Evolutionary conservation across 352 stramenopile species (phyloP).

Genomic region (Phytopythium litorale): DNA sequence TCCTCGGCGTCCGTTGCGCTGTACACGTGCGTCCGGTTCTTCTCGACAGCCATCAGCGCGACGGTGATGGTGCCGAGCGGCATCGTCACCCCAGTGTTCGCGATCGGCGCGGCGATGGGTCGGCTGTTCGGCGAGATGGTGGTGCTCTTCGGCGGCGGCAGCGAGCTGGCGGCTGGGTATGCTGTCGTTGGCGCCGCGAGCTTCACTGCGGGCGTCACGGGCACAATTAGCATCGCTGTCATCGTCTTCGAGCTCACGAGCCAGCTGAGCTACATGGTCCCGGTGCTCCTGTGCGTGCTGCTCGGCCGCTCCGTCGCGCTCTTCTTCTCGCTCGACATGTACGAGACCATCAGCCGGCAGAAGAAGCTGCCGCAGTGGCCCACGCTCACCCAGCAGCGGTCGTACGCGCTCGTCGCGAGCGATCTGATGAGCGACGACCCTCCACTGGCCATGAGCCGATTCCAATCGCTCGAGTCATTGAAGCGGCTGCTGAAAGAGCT

Average conservation of each 20-base stretch:
- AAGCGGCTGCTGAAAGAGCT: constrained; percentile 36
- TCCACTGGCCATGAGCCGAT: constrained; percentile 38
- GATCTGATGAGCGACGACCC: constrained; percentile 65
- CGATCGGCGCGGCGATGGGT: constrained; percentile 83
- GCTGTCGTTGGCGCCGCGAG: constrained; percentile 77
- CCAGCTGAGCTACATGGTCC: constrained; percentile 89
- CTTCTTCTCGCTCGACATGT: constrained; percentile 79
- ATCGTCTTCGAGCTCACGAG: constrained; percentile 88
- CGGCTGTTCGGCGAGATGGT: constrained; percentile 88
- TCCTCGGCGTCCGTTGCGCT: constrained; percentile 54
- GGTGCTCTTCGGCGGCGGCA: constrained; percentile 43
- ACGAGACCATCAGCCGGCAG: constrained; percentile 77
- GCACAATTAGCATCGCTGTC: constrained; percentile 75
- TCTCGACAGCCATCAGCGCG: constrained; percentile 70
- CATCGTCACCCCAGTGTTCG: constrained; percentile 91
- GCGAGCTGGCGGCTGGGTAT: constrained; percentile 61
- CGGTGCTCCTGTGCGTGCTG: constrained; percentile 77
- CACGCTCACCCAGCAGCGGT: constrained; percentile 72
- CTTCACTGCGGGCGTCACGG: constrained; percentile 77
- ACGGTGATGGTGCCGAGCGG: constrained; percentile 87
- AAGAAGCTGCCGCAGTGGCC: constrained; percentile 82
- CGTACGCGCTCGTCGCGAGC: constrained; percentile 62
- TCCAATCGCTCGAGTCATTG: constrained; percentile 51
- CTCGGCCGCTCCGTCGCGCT: constrained; percentile 60
- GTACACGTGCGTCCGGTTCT: constrained; percentile 72